Evolutionary conservation across 2,329 filamentous ascomycete species (phyloP), one percentile per base, ranked within the genome.

Genomic region (Phialophora macrospora): DNA sequence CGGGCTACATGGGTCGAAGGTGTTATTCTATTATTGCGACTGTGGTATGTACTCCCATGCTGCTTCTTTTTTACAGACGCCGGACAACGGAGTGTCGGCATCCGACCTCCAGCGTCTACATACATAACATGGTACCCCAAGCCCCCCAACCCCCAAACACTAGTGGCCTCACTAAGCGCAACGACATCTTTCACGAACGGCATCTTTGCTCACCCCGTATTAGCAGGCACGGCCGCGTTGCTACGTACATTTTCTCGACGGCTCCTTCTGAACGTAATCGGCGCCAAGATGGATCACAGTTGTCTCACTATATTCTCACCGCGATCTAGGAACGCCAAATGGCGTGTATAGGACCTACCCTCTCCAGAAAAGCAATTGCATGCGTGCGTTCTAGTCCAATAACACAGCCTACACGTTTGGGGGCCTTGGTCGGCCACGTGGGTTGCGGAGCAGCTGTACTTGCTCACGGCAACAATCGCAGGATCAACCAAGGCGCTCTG

Each of bases 61-160:
- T 14, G 49, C 51, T 24, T 32, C 22, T 32, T 26, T 9, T 38
- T 59, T 59, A 34, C 56, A 49, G 30, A 32, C n/a, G 22, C 22
- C 41, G 56, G 56, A 46, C 26, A 32, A 59, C 56, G 56, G 56
- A 46, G 56, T 28, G 46, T 59, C 41, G 56, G 56, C 38, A 49
- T 34, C 56, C 56, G 56, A 48, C 22, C 17, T 26, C 32, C 34
- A 17, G 38, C 22, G 41, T 24, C 9, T n/a, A 12, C 14, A 4
- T n/a, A 48, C 32, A 14, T 30, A 28, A 3, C 22, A 14, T 26
- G n/a, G n/a, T n/a, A n/a, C n/a, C n/a, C n/a, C n/a, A n/a, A n/a
- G n/a, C n/a, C 34, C 55, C 24, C 34, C 55, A 49, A 49, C 51
- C 22, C 51, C 24, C 51, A 32, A 54, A 8, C 55, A 28, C 38